Evolutionary conservation across 345 rosid genomes (phyloP).

Genomic region (Sisymbrium altissimum): DNA sequence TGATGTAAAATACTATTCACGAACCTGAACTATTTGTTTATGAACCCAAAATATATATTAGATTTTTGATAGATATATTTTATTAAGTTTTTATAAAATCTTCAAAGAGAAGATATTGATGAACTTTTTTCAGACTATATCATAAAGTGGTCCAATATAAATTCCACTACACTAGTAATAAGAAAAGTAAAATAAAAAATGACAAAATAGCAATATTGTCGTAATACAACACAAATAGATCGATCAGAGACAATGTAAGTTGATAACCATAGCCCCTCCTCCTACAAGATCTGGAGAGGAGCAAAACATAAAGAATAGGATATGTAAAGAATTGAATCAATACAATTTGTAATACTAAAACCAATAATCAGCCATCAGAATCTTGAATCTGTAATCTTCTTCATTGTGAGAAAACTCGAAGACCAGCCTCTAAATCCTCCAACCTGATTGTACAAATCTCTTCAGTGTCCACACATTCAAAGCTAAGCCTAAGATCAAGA

Average conservation of each 20-base stretch:
- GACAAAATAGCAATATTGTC: too few relatives aligned
- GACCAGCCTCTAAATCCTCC: conserved; percentile 74
- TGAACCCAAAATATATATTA: too few relatives aligned
- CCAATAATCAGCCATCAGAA: neutral
- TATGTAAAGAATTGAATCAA: conserved; percentile 30
- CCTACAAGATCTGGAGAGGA: conserved; percentile 5
- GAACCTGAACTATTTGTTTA: too few relatives aligned
- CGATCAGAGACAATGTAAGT: neutral
- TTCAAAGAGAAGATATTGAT: too few relatives aligned
- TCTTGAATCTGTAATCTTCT: neutral
- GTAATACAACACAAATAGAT: neutral
- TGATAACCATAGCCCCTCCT: conserved; percentile 12
- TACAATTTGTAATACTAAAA: conserved; percentile 19
- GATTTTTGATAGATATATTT: too few relatives aligned
- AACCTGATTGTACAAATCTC: conserved; percentile 66
- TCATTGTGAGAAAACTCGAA: conserved; percentile 47
- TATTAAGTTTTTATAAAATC: too few relatives aligned
- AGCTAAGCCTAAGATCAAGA: conserved; percentile 77
- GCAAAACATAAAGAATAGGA: conserved; percentile 25
- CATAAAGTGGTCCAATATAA: too few relatives aligned
- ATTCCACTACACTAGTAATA: too few relatives aligned
- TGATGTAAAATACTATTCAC: too few relatives aligned
- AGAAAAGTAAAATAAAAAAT: too few relatives aligned
- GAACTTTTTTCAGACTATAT: too few relatives aligned
- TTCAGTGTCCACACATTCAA: conserved; percentile 70